A percentile compares a stretch with the other conserved stretches of the same genome.
Evolutionary conservation across 208 protist species (phyloP).

Genomic region (Trypanosoma melophagium): DNA sequence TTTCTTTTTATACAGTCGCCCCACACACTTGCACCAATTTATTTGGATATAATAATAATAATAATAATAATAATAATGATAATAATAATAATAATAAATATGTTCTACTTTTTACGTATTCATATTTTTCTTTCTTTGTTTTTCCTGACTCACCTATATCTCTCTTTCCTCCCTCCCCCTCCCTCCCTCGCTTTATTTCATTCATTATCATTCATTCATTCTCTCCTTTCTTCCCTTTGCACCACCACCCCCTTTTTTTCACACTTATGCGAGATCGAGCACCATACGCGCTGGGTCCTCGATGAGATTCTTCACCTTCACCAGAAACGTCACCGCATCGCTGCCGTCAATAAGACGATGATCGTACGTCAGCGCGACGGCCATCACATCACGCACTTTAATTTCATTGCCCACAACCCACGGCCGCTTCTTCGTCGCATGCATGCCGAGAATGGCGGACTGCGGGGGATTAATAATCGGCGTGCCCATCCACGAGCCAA

Average conservation of each 20-base stretch:
- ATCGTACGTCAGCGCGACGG: slow-evolving; percentile 99
- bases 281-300: slow-evolving; percentile 95
- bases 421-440: slow-evolving; percentile 96
- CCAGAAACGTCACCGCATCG: slow-evolving; percentile 98
- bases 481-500: slow-evolving; percentile 98
- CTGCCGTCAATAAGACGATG: slow-evolving; percentile 98
- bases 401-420: slow-evolving; percentile 92
- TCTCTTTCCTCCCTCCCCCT: neutral
- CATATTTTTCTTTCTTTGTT: too few relatives aligned
- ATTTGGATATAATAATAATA: too few relatives aligned
- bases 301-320: slow-evolving; percentile 97
- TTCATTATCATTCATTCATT: too few relatives aligned
- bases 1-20: neutral
- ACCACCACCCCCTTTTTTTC: neutral
- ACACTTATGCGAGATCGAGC: slow-evolving; percentile 82
- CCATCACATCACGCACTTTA: slow-evolving; percentile 97
- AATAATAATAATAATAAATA: too few relatives aligned
- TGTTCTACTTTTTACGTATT: too few relatives aligned
- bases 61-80: too few relatives aligned
- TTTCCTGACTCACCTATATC: neutral
- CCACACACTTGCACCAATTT: too few relatives aligned
- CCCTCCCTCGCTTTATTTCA: neutral
- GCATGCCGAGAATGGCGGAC: slow-evolving; percentile 99
- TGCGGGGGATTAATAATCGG: slow-evolving; percentile 99
- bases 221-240: too few relatives aligned